Percentiles rank a stretch among this genome's conserved stretches.
Conservation (phyloP, 78 protist species). For the Capsaspora owczarzaki region DNA sequence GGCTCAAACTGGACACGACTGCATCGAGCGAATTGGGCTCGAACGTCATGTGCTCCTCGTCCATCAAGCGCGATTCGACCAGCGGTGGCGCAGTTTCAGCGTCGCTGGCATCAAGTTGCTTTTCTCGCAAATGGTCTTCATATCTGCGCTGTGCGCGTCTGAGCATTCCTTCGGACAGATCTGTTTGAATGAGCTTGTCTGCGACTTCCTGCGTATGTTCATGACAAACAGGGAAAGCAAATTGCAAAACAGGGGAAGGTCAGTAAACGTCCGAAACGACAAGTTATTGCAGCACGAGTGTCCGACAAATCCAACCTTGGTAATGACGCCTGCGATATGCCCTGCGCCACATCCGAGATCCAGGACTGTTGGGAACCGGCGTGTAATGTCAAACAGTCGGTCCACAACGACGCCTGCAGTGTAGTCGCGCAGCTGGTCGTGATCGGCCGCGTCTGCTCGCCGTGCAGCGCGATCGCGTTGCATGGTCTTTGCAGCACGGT, state of each 20-base stretch:
- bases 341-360: not conserved
- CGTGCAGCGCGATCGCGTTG: slow-evolving; percentile 14
- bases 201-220: too few species aligned
- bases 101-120: not conserved
- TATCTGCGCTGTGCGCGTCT: not conserved
- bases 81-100: not conserved
- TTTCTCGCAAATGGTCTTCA: not conserved
- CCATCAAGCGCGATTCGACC: not conserved
- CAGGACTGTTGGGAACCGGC: not conserved
- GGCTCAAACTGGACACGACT: not conserved
- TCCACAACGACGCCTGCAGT: slow-evolving; percentile 1
- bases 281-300: not conserved
- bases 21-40: not conserved
- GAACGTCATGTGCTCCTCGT: slow-evolving; percentile 14
- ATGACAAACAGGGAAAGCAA: too few species aligned
- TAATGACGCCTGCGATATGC: not conserved
- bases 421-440: slow-evolving; percentile 1
- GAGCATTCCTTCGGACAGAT: not conserved
- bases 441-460: not conserved
- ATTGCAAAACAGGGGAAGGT: too few species aligned
- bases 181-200: too few species aligned
- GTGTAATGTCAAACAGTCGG: not conserved
- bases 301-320: not conserved
- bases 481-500: slow-evolving; percentile 4
- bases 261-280: too few species aligned